These are phyloP conservation scores for Caloboletus inedulis DNA, from an alignment of 1,284 basidiomycete species.

Conservation along the genomic window DNA sequence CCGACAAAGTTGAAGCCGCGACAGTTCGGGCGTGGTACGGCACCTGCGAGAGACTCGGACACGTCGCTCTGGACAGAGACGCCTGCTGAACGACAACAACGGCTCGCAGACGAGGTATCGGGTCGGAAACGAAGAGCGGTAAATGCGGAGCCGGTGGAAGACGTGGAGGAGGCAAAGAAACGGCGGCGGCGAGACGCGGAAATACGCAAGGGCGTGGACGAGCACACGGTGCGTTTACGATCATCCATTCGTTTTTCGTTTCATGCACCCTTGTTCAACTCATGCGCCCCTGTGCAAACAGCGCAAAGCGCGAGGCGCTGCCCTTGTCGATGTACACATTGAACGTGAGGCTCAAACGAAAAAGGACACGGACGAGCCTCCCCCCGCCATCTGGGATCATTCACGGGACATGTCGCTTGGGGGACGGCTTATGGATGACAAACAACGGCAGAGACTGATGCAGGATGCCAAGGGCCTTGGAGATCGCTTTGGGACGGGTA, in stretches of 20 bases:
- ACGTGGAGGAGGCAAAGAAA: slow-evolving; percentile 38
- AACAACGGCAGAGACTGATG: slow-evolving; percentile 71
- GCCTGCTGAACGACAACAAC: slow-evolving; percentile 79
- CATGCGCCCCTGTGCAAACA: slow-evolving; percentile 29
- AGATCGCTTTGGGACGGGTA: slow-evolving; percentile 76
- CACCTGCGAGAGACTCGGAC: slow-evolving; percentile 44
- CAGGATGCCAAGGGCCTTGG: slow-evolving; percentile 75
- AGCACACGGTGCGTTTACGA: slow-evolving; percentile 67
- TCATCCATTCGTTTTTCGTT: not conserved
- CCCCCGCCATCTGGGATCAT: slow-evolving; percentile 82
- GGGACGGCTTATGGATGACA: slow-evolving; percentile 83
- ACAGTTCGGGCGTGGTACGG: slow-evolving; percentile 70
- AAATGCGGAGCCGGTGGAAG: slow-evolving; percentile 43
- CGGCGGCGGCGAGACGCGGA: slow-evolving; percentile 68
- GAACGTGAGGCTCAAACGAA: slow-evolving; percentile 20
- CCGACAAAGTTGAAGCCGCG: slow-evolving; percentile 70
- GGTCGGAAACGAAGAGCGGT: slow-evolving; percentile 76
- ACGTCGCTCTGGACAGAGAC: slow-evolving; percentile 90
- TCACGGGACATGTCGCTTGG: slow-evolving; percentile 81
- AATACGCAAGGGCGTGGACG: slow-evolving; percentile 68
- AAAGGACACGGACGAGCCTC: slow-evolving; percentile 49
- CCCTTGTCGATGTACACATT: slow-evolving; percentile 67
- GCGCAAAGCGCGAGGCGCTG: slow-evolving; percentile 62
- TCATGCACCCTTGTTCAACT: not conserved
- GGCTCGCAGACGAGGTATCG: slow-evolving; percentile 81